Conservation (phyloP, 306 rosid genomes). For the Corylus avellana region DNA sequence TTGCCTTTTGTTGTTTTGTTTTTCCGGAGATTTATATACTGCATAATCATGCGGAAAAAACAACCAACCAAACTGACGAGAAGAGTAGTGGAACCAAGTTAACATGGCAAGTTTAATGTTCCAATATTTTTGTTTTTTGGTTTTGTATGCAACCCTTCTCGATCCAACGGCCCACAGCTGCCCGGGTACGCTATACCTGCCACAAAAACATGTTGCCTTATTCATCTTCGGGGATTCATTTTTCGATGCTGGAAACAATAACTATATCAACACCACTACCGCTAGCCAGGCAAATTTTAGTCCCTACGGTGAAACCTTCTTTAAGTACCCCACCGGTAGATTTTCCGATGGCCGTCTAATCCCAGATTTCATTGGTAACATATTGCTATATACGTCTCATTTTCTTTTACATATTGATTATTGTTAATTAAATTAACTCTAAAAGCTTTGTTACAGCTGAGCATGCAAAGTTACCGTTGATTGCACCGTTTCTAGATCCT, state of each 20-base stretch:
- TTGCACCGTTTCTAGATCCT: conserved; percentile 52
- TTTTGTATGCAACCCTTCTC: too few relatives aligned
- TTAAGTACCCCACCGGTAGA: conserved; percentile 43
- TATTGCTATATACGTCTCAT: neutral
- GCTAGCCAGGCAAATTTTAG: conserved; percentile 21
- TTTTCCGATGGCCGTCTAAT: conserved; percentile 41
- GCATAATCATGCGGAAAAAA: too few relatives aligned
- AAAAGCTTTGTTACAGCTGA: conserved; percentile 45
- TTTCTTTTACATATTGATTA: neutral
- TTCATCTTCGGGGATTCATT: conserved; percentile 50
- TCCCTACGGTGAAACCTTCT: conserved; percentile 49
- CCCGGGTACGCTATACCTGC: neutral
- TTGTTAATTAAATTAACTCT: neutral
- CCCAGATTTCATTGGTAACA: conserved; percentile 46
- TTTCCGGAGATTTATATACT: too few relatives aligned
- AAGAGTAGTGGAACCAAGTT: too few relatives aligned
- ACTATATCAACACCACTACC: conserved; percentile 39
- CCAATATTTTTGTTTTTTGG: too few relatives aligned
- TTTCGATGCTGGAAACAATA: conserved; percentile 50
- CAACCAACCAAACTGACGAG: too few relatives aligned
- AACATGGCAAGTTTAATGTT: too few relatives aligned
- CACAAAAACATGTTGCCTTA: conserved; percentile 21
- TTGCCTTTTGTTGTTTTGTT: too few relatives aligned
- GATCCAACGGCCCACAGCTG: too few relatives aligned
- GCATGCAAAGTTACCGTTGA: conserved; percentile 51